These are phyloP conservation scores for Gossypium davidsonii DNA, from an alignment of 441 rosid genomes.

Conservation along the genomic window DNA sequence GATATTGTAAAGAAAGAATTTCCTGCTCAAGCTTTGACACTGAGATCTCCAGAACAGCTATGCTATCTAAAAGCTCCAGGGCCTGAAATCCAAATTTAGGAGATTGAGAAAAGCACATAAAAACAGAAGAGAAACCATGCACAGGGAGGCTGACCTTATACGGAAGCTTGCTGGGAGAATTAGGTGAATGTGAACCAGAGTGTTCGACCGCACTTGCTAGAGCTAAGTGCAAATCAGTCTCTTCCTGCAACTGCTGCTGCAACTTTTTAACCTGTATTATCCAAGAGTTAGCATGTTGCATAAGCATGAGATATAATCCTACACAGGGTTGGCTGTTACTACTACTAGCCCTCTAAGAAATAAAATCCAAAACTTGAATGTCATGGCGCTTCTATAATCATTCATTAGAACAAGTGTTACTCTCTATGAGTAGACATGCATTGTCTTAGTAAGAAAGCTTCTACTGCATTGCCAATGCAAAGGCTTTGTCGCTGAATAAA, in stretches of 20 bases:
- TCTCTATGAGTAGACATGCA: not conserved
- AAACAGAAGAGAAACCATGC: constrained; percentile 3
- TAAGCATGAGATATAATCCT: constrained; percentile 7
- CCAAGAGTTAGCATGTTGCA: constrained; percentile 4
- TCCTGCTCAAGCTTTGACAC: constrained; percentile 85
- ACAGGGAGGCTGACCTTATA: constrained; percentile 43
- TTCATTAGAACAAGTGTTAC: not conserved
- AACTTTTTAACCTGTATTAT: constrained; percentile 58
- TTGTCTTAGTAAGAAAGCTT: not conserved
- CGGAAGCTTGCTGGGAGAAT: constrained; percentile 60
- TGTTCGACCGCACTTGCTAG: constrained; percentile 64
- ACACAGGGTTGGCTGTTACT: not conserved
- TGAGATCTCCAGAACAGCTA: constrained; percentile 63
- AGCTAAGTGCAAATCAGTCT: constrained; percentile 58
- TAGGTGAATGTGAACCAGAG: constrained; percentile 37
- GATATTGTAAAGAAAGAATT: constrained; percentile 54
- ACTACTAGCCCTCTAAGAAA: not conserved
- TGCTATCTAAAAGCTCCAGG: constrained; percentile 67
- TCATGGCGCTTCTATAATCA: not conserved
- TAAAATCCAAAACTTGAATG: not conserved
- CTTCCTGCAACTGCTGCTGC: constrained; percentile 71
- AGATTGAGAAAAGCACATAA: constrained; percentile 17
- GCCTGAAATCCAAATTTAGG: constrained; percentile 38
- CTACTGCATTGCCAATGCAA: not conserved
- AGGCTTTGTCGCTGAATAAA: not conserved